These are phyloP conservation scores for Tetraselmis striata DNA, from an alignment of 139 green algal species.

Conservation along the genomic window DNA sequence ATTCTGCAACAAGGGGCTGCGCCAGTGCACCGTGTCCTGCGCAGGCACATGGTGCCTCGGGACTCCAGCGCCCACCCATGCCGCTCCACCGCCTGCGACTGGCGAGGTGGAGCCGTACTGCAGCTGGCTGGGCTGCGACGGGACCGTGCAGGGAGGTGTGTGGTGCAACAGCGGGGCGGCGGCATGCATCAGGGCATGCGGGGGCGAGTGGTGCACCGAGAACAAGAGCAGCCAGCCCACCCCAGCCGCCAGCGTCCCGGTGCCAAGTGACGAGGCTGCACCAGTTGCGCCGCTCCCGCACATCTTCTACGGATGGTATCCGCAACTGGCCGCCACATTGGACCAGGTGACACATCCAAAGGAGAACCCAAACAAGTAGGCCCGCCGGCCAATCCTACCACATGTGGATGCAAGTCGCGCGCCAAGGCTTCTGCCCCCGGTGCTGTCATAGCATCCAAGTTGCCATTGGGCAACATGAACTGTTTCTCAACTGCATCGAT, in stretches of 20 bases:
- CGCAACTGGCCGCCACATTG: neutral
- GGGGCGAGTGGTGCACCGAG: neutral
- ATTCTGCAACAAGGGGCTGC: neutral
- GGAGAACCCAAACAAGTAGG: too few relatives aligned
- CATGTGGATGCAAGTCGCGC: too few relatives aligned
- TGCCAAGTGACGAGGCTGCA: neutral
- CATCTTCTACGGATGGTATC: neutral
- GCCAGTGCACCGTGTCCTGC: neutral
- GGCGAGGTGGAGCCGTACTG: neutral
- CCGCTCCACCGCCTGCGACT: neutral
- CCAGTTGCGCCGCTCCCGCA: too few relatives aligned
- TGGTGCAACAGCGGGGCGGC: neutral
- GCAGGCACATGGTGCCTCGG: neutral
- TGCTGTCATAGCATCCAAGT: too few relatives aligned
- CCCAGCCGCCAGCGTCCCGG: neutral
- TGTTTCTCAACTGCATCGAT: too few relatives aligned
- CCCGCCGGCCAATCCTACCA: too few relatives aligned
- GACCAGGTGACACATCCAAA: neutral
- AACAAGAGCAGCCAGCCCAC: neutral
- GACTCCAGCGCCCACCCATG: neutral
- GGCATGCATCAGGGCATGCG: neutral
- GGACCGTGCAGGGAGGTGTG: neutral
- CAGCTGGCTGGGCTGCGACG: neutral
- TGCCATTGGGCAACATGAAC: too few relatives aligned
- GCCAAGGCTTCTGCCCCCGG: too few relatives aligned